Percentiles rank a stretch among this genome's conserved stretches.
phyloP scores from a whole-genome alignment of 441 rosid genomes.

The Manihot esculenta region DNA sequence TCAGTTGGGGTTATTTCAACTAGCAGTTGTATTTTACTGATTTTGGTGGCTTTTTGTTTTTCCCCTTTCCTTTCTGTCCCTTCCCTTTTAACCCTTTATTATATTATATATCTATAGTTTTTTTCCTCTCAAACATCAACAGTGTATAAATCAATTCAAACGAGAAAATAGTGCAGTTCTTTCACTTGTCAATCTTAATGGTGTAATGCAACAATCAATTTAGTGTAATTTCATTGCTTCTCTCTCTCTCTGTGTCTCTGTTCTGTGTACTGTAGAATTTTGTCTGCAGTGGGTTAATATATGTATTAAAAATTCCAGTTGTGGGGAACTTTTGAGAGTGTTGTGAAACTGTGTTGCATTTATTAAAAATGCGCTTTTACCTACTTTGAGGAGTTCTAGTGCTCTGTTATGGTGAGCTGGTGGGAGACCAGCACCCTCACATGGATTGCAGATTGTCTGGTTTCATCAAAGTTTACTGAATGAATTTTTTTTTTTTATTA shows the following conservation, averaged over 20 bases:
- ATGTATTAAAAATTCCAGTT: slow-evolving; percentile 3
- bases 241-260: not conserved
- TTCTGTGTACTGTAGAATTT: slow-evolving; percentile 12
- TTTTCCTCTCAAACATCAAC: slow-evolving; percentile 24
- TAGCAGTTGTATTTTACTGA: slow-evolving; percentile 20
- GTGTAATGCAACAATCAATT: not conserved
- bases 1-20: slow-evolving; percentile 1
- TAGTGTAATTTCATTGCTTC: slow-evolving; percentile 2
- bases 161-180: slow-evolving; percentile 18
- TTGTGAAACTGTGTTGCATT: slow-evolving; percentile 22
- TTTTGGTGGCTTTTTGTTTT: slow-evolving; percentile 19
- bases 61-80: not conserved
- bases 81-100: not conserved
- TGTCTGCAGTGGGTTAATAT: slow-evolving; percentile 22
- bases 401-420: slow-evolving; percentile 25
- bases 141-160: slow-evolving; percentile 43
- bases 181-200: not conserved
- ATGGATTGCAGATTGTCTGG: slow-evolving; percentile 28
- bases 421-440: slow-evolving; percentile 33
- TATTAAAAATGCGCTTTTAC: slow-evolving; percentile 23
- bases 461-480: slow-evolving; percentile 12
- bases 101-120: not conserved
- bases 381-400: slow-evolving; percentile 11
- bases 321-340: slow-evolving; percentile 27
- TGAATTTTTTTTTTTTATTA: not conserved